Evolutionary conservation across 371 early-diverging fungal genomes (phyloP).

Genomic region (Mucor indicus): DNA sequence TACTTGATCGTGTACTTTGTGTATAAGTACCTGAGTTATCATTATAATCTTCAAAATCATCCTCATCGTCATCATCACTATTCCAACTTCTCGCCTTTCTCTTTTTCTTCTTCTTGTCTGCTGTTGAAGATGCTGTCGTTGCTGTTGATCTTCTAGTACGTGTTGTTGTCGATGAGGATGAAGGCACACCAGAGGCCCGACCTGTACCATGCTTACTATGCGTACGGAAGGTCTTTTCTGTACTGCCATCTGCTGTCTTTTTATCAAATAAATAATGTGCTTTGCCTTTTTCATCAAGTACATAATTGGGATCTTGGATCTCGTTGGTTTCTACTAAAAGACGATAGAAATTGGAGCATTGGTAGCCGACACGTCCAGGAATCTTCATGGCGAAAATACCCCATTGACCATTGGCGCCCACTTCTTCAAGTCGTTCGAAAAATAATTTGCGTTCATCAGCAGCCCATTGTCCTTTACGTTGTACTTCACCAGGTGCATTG

Average conservation of each 20-base stretch:
- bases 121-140: neutral
- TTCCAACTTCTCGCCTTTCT: conserved; percentile 23
- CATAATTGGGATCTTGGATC: conserved; percentile 87
- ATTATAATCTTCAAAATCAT: conserved; percentile 55
- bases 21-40: conserved; percentile 66
- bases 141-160: conserved; percentile 21
- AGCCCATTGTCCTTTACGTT: conserved; percentile 88
- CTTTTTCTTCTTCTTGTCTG: conserved; percentile 42
- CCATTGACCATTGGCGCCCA: conserved; percentile 94
- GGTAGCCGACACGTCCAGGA: conserved; percentile 94
- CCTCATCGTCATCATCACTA: conserved; percentile 53
- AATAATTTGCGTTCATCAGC: conserved; percentile 81
- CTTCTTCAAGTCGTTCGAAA: conserved; percentile 74
- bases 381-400: conserved; percentile 93
- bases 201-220: conserved; percentile 59
- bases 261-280: conserved; percentile 85
- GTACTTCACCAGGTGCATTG: conserved; percentile 93
- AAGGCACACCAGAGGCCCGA: conserved; percentile 10
- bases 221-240: conserved; percentile 74
- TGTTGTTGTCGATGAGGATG: conserved; percentile 16
- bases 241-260: conserved; percentile 76
- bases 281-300: conserved; percentile 83
- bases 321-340: conserved; percentile 80
- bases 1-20: conserved; percentile 36
- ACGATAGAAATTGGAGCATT: conserved; percentile 95